Conservation (phyloP, 106 monocot species). For the Allium cepa region DNA sequence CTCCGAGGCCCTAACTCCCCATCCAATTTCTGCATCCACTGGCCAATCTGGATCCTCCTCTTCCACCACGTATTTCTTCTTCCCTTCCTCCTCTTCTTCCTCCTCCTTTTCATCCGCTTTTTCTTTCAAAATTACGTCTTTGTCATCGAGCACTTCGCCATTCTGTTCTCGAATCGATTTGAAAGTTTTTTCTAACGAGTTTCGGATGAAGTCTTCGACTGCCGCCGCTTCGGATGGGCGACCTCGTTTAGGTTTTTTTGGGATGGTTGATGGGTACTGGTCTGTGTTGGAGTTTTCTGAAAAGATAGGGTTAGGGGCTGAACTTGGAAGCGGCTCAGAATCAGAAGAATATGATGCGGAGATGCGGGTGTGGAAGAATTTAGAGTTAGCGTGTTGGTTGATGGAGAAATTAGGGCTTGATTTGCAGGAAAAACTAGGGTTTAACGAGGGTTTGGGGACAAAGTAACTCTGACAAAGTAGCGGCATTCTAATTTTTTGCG, state of each 20-base stretch:
- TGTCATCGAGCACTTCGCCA: constrained; percentile 41
- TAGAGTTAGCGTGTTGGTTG: neutral
- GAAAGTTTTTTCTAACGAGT: constrained; percentile 59
- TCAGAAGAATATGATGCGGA: too few relatives aligned
- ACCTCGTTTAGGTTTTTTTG: constrained; percentile 54
- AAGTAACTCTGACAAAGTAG: too few relatives aligned
- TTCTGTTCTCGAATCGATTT: constrained; percentile 44
- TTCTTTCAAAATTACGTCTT: constrained; percentile 47
- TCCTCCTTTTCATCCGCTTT: constrained; percentile 8
- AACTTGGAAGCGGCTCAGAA: too few relatives aligned
- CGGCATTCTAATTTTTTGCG: too few relatives aligned
- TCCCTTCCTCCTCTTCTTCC: neutral
- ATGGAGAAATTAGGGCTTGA: neutral
- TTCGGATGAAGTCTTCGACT: constrained; percentile 80
- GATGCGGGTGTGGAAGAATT: too few relatives aligned
- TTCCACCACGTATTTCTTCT: constrained; percentile 23
- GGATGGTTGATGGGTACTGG: constrained; percentile 19
- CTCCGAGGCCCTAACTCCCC: constrained; percentile 88
- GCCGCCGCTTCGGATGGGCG: constrained; percentile 78
- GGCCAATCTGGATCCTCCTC: constrained; percentile 89
- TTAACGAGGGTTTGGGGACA: too few relatives aligned
- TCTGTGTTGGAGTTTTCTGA: neutral
- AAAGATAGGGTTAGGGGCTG: neutral
- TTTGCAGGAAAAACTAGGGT: too few relatives aligned
- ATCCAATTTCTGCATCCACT: constrained; percentile 81